These are phyloP conservation scores for Aspergillus viridinutans DNA, from an alignment of 2,329 filamentous ascomycete species.

Conservation along the genomic window DNA sequence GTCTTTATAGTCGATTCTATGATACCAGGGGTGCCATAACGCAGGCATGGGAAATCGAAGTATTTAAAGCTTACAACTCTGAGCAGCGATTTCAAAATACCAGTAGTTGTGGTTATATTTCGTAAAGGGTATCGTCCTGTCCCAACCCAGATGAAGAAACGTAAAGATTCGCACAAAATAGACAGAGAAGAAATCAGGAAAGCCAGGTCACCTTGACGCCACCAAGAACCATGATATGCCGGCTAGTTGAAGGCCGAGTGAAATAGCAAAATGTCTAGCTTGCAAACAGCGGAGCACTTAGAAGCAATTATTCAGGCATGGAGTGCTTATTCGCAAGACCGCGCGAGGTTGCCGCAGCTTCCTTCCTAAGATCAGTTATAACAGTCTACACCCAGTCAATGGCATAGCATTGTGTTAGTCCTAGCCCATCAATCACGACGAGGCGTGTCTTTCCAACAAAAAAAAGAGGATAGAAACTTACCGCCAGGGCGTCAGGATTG, in stretches of 20 bases:
- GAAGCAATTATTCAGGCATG: constrained; percentile 12
- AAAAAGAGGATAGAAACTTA: constrained; percentile 46
- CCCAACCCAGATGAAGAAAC: neutral
- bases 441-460: neutral
- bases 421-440: neutral
- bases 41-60: constrained; percentile 2
- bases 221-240: neutral
- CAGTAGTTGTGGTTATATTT: neutral
- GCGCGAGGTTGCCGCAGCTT: constrained; percentile 28
- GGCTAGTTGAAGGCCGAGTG: neutral
- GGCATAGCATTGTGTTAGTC: constrained; percentile 2
- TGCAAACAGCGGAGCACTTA: neutral
- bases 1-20: constrained; percentile 11
- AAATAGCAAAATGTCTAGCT: no score
- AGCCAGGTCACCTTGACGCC: neutral
- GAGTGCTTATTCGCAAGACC: constrained; percentile 16
- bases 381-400: constrained; percentile 32
- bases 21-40: constrained; percentile 19
- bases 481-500: constrained; percentile 89
- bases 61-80: neutral
- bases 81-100: neutral
- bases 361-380: constrained; percentile 45
- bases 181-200: neutral
- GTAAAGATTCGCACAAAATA: neutral
- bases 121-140: constrained; percentile 13